These are phyloP conservation scores for Schoenoplectus tabernaemontani DNA, from an alignment of 202 grass and related monocot genomes.

Conservation along the genomic window DNA sequence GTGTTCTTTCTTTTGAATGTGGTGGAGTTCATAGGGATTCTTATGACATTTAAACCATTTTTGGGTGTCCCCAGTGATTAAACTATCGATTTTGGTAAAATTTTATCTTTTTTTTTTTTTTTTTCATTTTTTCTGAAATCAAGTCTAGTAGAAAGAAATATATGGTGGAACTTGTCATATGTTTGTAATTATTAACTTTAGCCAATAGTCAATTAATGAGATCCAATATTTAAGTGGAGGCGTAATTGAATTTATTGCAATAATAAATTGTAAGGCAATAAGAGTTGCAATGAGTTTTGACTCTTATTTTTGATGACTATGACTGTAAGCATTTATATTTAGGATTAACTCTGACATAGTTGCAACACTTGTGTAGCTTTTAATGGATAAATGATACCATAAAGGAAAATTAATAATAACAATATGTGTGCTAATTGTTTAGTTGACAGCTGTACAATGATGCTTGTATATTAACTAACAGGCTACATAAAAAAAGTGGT, in stretches of 20 bases:
- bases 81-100: background rate
- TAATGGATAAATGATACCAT: no score
- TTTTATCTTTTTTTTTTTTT: background rate
- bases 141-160: background rate
- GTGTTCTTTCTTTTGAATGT: slow-evolving; percentile 42
- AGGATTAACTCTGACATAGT: no score
- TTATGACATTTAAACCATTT: slow-evolving; percentile 47
- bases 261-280: background rate
- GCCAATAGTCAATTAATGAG: background rate
- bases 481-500: no score
- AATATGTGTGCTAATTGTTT: no score
- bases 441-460: no score
- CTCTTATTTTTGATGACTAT: no score
- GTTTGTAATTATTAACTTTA: background rate
- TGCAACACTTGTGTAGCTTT: no score
- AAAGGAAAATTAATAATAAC: no score
- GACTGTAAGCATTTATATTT: no score
- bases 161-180: background rate
- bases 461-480: no score
- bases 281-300: background rate
- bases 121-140: background rate
- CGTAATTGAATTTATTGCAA: background rate
- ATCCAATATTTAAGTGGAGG: background rate
- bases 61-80: slow-evolving; percentile 11
- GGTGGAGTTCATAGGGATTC: slow-evolving; percentile 33